Conservation (phyloP, 1,284 basidiomycete species). For the Ustilago curta region DNA sequence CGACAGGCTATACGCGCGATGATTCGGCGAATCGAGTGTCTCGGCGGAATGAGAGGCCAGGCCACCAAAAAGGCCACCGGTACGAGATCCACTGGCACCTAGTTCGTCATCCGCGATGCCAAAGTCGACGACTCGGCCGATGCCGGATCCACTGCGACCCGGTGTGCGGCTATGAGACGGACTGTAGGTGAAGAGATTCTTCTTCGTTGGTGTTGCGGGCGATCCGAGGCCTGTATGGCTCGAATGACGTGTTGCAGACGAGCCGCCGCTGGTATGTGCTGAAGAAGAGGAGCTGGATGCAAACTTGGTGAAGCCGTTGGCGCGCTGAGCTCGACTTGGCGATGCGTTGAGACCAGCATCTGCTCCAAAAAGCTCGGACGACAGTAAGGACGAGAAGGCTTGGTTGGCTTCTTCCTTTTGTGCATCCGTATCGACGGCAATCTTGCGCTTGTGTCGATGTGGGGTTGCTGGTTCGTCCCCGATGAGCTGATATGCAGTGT, state of each 20-base stretch:
- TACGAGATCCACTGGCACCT: slow-evolving; percentile 20
- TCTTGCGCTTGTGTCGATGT: slow-evolving; percentile 59
- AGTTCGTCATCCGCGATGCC: slow-evolving; percentile 44
- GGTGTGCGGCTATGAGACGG: slow-evolving; percentile 50
- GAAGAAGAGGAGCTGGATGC: slow-evolving; percentile 48
- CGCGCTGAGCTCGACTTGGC: slow-evolving; percentile 34
- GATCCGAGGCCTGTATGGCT: slow-evolving; percentile 42
- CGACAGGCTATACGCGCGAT: slow-evolving; percentile 88
- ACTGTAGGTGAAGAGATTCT: slow-evolving; percentile 72
- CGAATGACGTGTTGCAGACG: slow-evolving; percentile 41
- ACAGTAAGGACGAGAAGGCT: slow-evolving; percentile 73
- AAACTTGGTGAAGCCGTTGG: slow-evolving; percentile 34
- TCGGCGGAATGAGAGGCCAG: slow-evolving; percentile 42
- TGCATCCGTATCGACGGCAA: slow-evolving; percentile 60
- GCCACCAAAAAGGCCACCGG: slow-evolving; percentile 57
- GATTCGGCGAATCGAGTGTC: slow-evolving; percentile 73
- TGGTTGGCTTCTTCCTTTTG: slow-evolving; percentile 70
- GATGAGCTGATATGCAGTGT: slow-evolving; percentile 72
- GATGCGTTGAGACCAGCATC: slow-evolving; percentile 30
- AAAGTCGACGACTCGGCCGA: slow-evolving; percentile 43
- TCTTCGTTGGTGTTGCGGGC: slow-evolving; percentile 68
- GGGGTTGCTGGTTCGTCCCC: slow-evolving; percentile 68
- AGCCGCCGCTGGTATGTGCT: slow-evolving; percentile 48
- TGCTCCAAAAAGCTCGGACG: slow-evolving; percentile 72
- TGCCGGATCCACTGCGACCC: slow-evolving; percentile 45